A percentile compares a stretch with the other conserved stretches of the same genome.
These are phyloP conservation scores for Pseudevernia furfuracea DNA, from an alignment of 495 filamentous ascomycete species.

Conservation along the genomic window DNA sequence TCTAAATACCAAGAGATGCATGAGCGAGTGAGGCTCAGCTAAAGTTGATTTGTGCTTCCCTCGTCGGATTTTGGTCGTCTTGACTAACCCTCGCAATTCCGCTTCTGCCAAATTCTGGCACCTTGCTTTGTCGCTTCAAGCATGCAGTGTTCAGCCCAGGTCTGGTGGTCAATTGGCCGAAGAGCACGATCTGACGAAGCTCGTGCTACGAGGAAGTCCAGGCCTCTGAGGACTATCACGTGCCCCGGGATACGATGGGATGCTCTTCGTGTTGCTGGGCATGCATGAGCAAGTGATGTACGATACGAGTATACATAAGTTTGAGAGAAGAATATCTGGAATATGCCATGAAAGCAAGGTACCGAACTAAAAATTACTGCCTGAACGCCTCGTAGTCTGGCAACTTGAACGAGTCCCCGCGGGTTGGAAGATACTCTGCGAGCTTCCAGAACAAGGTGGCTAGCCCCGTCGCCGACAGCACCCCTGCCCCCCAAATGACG, in stretches of 20 bases:
- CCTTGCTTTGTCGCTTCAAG: neutral
- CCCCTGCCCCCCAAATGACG: neutral
- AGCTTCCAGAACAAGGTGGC: neutral
- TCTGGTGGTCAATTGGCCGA: neutral
- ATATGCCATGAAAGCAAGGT: neutral
- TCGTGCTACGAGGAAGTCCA: neutral
- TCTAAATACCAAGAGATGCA: neutral
- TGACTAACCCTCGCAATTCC: neutral
- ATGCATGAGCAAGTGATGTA: neutral
- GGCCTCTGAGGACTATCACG: neutral
- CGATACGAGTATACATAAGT: neutral
- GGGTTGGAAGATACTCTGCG: slow-evolving; percentile 1
- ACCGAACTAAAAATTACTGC: neutral
- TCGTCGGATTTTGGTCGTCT: neutral
- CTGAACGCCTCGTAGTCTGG: slow-evolving; percentile 15
- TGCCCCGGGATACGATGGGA: neutral
- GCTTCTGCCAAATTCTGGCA: neutral
- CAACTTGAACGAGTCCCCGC: slow-evolving; percentile 1
- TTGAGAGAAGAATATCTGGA: neutral
- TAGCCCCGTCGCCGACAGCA: slow-evolving; percentile 1
- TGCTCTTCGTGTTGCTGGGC: neutral
- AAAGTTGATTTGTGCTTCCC: neutral
- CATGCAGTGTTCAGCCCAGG: neutral
- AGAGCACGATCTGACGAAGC: neutral
- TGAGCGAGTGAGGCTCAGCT: neutral